phyloP scores from a whole-genome alignment of 192 early-diverging fungal genomes.

The Backusella tarrabulga region DNA sequence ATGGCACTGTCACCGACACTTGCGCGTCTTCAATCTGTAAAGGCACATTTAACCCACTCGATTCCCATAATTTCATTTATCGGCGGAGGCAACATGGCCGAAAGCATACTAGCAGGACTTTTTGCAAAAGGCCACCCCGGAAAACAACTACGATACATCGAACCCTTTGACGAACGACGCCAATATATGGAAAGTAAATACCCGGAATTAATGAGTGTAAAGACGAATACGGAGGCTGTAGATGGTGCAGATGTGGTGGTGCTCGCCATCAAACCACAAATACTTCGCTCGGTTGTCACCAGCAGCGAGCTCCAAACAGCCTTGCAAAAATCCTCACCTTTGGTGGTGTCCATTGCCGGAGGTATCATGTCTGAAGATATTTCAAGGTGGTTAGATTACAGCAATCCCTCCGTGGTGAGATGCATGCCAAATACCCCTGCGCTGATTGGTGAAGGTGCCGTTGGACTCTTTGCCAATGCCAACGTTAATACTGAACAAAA shows the following conservation, averaged over 20 bases:
- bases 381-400: conserved; percentile 61
- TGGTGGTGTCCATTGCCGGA: conserved; percentile 88
- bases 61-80: conserved; percentile 60
- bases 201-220: conserved; percentile 53
- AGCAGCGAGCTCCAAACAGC: conserved; percentile 41
- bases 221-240: conserved; percentile 60
- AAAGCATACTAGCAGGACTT: conserved; percentile 88
- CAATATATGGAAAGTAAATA: conserved; percentile 64
- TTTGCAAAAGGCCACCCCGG: conserved; percentile 69
- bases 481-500: conserved; percentile 62
- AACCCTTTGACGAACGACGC: conserved; percentile 67
- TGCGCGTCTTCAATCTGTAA: not conserved
- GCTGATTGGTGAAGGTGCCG: conserved; percentile 82
- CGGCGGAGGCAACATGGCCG: conserved; percentile 96
- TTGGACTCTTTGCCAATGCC: conserved; percentile 74
- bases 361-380: conserved; percentile 80
- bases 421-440: conserved; percentile 97
- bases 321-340: conserved; percentile 54
- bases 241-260: conserved; percentile 74
- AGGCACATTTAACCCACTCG: not conserved
- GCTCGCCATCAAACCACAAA: conserved; percentile 93
- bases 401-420: conserved; percentile 55
- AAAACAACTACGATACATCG: conserved; percentile 71
- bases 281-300: conserved; percentile 72
- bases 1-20: not conserved